Evolutionary conservation across 139 green algal species (phyloP), one percentile per base, ranked within the genome.

Genomic region (Closterium sp.): DNA sequence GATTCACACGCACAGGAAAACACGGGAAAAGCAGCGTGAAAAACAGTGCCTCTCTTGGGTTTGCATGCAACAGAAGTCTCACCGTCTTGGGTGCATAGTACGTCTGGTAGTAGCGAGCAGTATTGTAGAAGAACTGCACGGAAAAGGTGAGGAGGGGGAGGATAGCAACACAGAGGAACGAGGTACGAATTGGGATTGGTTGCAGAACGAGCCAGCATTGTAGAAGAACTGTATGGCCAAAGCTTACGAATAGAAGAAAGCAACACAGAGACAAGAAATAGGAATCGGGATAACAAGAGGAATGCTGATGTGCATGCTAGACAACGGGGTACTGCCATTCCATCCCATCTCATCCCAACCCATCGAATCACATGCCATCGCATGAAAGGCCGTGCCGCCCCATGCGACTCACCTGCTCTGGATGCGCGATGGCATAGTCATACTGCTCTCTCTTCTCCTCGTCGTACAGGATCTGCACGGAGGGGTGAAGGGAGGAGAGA

Each of bases 121-220:
- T 93, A 34, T 93, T 93, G 69, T 93, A 93, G 19, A 93, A 89
- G 33, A 81, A 92, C 89, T 92, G 89, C 12, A 89, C 9, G 43
- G 83, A 23, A 7, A 33, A 34, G 83, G 83, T 21, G 30, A 33
- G 83, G n/a, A 86, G 83, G 83, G n/a, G 2, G 83, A 23, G 83
- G 83, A 6, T 6, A 21, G 25, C 9, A 33, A 33, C 21, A 33
- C 1, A 34, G 83, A 25, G 83, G 31, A 33, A 23, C 31, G 30
- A 2, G 7, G 31, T 19, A 32, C 3, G 83, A 33, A 19, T 83
- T 10, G 64, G 83, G 83, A 23, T 25, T 86, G 83, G 1, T 76
- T 76, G 55, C 55, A 76, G n/a, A n/a, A n/a, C n/a, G n/a, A n/a
- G n/a, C n/a, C n/a, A n/a, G n/a, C n/a, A n/a, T n/a, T n/a, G n/a